Evolutionary conservation across 2,329 filamentous ascomycete genomes (phyloP), one percentile per base, ranked within the genome.

Genomic region (Ceratocystis alfenasii): DNA sequence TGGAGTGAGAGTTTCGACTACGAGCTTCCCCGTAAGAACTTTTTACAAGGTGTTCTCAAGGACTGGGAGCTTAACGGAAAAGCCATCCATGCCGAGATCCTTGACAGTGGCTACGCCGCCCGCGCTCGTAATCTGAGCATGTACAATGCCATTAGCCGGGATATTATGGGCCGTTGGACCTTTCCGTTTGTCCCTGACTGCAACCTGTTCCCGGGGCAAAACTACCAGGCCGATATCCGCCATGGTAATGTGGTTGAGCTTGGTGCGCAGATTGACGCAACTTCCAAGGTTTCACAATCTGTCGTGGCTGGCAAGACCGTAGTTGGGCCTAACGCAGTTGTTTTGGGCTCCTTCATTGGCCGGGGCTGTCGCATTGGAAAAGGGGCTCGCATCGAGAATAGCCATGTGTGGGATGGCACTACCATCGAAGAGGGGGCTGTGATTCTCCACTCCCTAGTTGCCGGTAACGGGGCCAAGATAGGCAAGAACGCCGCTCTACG

Each of bases 1-100:
- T 99, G 94, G 90, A 94, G 91, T 7, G 94, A 99, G 76, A 96
- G 92, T 73, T 99, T 97, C 72, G 93, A 99, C 74, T 97, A 96
- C 74, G 91, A 96, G 74, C 82, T 91, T 6, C 90, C 93, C 1
- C 84, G 92, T 65, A 87, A 87, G 71, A 90, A 95, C 72, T 96
- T 96, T 71, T 77, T 99, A 45, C 89, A 92, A 73, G 92, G 92
- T 67, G 91, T 97, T 1, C 78, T 99, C 65, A 96, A 96, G 77
- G 94, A 99, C 74, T 96, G 90, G 78, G 94, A 99, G 74, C 80
- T 97, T 66, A 97, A 97, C 74, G 92, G 92, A 67, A 96, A 97
- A 78, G 91, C 90, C n/a, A 90, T 99, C 64, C 91, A 96, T 74
- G 88, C 90, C 1, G 88, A 97, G 71, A 87, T 97, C 69, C 79